Evolutionary conservation across 1,284 basidiomycete genomes (phyloP).

Genomic region (Vanrija humicola): DNA sequence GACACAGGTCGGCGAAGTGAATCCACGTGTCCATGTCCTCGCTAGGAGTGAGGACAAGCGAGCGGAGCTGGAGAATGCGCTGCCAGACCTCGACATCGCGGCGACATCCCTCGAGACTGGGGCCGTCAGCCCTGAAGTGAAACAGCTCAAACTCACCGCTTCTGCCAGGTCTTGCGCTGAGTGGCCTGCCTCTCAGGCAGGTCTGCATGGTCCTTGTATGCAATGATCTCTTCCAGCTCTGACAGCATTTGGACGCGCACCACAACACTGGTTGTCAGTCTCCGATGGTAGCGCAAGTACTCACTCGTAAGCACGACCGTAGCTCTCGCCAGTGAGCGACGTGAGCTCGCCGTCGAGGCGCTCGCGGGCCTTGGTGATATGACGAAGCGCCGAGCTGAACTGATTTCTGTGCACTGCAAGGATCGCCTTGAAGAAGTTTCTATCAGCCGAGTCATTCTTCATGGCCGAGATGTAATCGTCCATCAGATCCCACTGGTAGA

Average conservation of each 20-base stretch:
- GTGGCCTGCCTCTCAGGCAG: conserved; percentile 84
- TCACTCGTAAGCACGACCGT: conserved; percentile 92
- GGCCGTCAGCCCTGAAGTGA: too few species aligned
- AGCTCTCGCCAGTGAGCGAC: conserved; percentile 90
- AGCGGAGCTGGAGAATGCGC: conserved; percentile 91
- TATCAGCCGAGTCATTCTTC: conserved; percentile 88
- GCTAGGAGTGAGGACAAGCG: conserved; percentile 86
- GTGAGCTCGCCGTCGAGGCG: conserved; percentile 87
- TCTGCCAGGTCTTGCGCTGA: conserved; percentile 93
- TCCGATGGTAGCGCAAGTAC: conserved; percentile 26
- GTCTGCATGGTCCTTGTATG: conserved; percentile 90
- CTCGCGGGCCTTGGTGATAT: conserved; percentile 94
- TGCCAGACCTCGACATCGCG: conserved; percentile 99
- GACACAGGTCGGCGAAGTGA: conserved; percentile 82
- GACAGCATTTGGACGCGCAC: conserved; percentile 98
- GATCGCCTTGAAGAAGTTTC: conserved; percentile 94
- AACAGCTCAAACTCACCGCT: conserved; percentile 49
- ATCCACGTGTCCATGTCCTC: conserved; percentile 98
- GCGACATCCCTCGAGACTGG: conserved; percentile 84
- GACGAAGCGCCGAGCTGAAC: conserved; percentile 81
- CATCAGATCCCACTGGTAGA: conserved; percentile 98
- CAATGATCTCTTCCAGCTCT: conserved; percentile 95
- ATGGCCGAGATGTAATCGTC: conserved; percentile 94
- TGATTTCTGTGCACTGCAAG: conserved; percentile 94
- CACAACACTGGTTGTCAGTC: conserved; percentile 62